Evolutionary conservation across 2,329 filamentous ascomycete genomes (phyloP), one percentile per base, ranked within the genome.

Genomic region (Ascosphaera aggregata): DNA sequence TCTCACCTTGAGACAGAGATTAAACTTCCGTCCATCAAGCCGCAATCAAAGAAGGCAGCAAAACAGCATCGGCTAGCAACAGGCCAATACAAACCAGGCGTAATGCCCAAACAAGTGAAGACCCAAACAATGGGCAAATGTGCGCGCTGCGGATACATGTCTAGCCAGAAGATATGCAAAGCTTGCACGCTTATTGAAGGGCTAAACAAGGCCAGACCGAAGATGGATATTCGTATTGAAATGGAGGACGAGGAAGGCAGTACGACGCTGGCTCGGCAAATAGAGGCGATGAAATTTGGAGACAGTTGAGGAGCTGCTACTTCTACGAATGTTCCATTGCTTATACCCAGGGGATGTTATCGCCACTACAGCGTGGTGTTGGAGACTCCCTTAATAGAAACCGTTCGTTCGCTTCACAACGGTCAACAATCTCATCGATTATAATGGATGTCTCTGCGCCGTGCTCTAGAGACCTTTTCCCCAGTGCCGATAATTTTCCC

Each of bases 101-200:
- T 32, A 9, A 44, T 58, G 9, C 59, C 66, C n/a, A 67, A 71
- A 49, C 80, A 86, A 55, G 74, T 75, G 35, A 58, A 58, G 43
- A 45, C 45, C 4, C 57, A 60, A 40, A 54, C 51, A 11, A 68
- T 94, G 47, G 81, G 86, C 1, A 76, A 74, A 45, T 98, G 89
- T 52, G 71, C 76, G 50, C 76, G 72, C 39, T 98, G 89, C 49
- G 89, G 89, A 11, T 98, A 95, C 54, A 79, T 98, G 57, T 93
- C 89, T 2, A 94, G 85, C 49, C 89, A 98, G 56, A 70, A 72
- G 20, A 71, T 94, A 31, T 98, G 89, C 59, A 92, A 98, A 58
- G 89, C 89, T 0, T 98, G 89, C 54, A 77, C 75, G 44, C 62
- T 98, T 35, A 67, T 98, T 2, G 85, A 95, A 48, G 81, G 79